A percentile compares a stretch with the other conserved stretches of the same genome.
These are phyloP conservation scores for Coemansia sp. DNA, from an alignment of 192 early-diverging fungal genomes.

Conservation along the genomic window DNA sequence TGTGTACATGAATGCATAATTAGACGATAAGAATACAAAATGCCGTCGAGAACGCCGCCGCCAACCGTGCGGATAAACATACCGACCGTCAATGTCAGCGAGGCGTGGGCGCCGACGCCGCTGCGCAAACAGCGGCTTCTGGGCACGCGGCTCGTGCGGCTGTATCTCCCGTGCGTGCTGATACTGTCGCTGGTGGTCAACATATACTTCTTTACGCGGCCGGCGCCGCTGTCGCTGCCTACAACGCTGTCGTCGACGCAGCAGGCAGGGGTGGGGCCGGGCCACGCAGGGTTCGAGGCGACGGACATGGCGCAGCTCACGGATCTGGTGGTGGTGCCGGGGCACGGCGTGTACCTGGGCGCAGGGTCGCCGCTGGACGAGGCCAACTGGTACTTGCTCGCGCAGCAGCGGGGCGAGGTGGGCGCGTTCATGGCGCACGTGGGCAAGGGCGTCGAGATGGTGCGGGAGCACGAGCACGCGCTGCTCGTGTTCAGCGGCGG, in stretches of 20 bases:
- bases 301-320: slow-evolving; percentile 40
- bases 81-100: slow-evolving; percentile 49
- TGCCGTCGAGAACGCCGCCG: slow-evolving; percentile 44
- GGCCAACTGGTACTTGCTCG: slow-evolving; percentile 44
- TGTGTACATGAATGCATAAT: background rate
- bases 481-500: slow-evolving; percentile 54
- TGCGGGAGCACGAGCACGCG: slow-evolving; percentile 34
- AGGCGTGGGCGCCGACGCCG: slow-evolving; percentile 44
- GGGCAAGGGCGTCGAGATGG: slow-evolving; percentile 38
- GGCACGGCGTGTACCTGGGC: slow-evolving; percentile 50
- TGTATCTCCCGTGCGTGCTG: slow-evolving; percentile 37
- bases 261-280: background rate
- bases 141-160: slow-evolving; percentile 20
- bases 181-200: slow-evolving; percentile 41
- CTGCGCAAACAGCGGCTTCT: slow-evolving; percentile 46
- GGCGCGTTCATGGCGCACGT: slow-evolving; percentile 52
- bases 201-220: slow-evolving; percentile 54
- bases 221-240: slow-evolving; percentile 30
- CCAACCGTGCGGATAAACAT: slow-evolving; percentile 53
- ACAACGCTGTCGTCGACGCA: slow-evolving; percentile 26
- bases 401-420: slow-evolving; percentile 44
- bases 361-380: slow-evolving; percentile 39
- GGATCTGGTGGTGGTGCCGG: slow-evolving; percentile 49
- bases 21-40: slow-evolving; percentile 8
- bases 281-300: slow-evolving; percentile 12